Percentiles rank a stretch among this genome's conserved stretches.
Conservation (phyloP, 1,284 basidiomycete genomes). For the Bothia castanella region DNA sequence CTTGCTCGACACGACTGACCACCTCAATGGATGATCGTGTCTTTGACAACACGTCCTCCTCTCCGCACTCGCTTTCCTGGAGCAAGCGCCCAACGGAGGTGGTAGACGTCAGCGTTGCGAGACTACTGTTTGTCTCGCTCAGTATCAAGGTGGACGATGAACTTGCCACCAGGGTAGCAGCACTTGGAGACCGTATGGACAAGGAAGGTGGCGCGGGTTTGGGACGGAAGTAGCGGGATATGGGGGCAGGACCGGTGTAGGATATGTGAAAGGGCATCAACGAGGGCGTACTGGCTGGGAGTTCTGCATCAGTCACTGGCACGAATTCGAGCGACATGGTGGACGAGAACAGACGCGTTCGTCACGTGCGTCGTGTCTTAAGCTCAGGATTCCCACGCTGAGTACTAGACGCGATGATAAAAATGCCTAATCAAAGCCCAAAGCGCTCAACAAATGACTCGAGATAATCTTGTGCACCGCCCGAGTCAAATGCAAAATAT, state of each 20-base stretch:
- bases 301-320: constrained; percentile 2
- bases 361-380: constrained; percentile 25
- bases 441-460: constrained; percentile 2
- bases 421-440: background rate
- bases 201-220: constrained; percentile 38
- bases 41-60: background rate
- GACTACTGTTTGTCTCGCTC: constrained; percentile 7
- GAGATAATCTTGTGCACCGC: constrained; percentile 31
- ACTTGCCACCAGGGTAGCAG: constrained; percentile 16
- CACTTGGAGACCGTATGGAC: constrained; percentile 14
- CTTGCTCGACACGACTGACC: background rate
- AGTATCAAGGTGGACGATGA: constrained; percentile 12
- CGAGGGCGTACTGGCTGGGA: constrained; percentile 46
- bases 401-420: no score
- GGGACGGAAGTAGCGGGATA: constrained; percentile 68
- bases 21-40: no score
- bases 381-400: no score
- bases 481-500: constrained; percentile 35
- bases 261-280: constrained; percentile 79
- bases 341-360: background rate
- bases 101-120: constrained; percentile 9
- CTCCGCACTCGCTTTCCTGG: background rate
- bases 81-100: constrained; percentile 4
- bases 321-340: constrained; percentile 27
- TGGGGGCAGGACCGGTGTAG: constrained; percentile 64